These are phyloP conservation scores for Kwoniella shivajii DNA, from an alignment of 1,284 basidiomycete species.

Conservation along the genomic window DNA sequence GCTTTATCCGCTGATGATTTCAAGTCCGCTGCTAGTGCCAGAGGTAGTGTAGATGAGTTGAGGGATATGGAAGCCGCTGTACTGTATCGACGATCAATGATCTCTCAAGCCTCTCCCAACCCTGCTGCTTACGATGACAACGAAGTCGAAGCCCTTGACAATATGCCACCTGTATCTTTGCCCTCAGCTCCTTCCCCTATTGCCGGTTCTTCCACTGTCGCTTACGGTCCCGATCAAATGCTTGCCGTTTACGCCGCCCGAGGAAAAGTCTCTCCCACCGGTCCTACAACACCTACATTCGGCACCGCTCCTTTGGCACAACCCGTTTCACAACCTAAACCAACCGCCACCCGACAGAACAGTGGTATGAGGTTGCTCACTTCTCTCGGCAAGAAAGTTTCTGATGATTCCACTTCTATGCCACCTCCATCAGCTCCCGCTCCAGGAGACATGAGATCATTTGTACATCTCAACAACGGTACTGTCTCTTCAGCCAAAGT, in stretches of 20 bases:
- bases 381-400: conserved; percentile 29
- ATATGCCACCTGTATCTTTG: conserved; percentile 8
- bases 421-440: conserved; percentile 21
- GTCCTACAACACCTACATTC: conserved; percentile 9
- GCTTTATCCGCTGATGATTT: conserved; percentile 37
- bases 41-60: conserved; percentile 47
- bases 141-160: conserved; percentile 30
- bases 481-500: conserved; percentile 35
- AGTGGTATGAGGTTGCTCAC: conserved; percentile 25
- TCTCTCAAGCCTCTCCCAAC: conserved; percentile 26
- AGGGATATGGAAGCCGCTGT: conserved; percentile 45
- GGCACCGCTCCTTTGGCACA: conserved; percentile 6
- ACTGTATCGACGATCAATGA: conserved; percentile 38
- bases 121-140: conserved; percentile 15
- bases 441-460: conserved; percentile 37
- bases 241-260: conserved; percentile 54
- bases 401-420: conserved; percentile 18
- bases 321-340: conserved; percentile 8
- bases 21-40: conserved; percentile 39
- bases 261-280: conserved; percentile 30
- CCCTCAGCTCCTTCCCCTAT: conserved; percentile 11
- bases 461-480: conserved; percentile 44
- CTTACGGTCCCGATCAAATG: conserved; percentile 52
- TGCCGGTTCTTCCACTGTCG: conserved; percentile 28
- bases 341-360: conserved; percentile 25